Evolutionary conservation across 768 basidiomycete genomes (phyloP).

Genomic region (Xerocomellus dryophilus): DNA sequence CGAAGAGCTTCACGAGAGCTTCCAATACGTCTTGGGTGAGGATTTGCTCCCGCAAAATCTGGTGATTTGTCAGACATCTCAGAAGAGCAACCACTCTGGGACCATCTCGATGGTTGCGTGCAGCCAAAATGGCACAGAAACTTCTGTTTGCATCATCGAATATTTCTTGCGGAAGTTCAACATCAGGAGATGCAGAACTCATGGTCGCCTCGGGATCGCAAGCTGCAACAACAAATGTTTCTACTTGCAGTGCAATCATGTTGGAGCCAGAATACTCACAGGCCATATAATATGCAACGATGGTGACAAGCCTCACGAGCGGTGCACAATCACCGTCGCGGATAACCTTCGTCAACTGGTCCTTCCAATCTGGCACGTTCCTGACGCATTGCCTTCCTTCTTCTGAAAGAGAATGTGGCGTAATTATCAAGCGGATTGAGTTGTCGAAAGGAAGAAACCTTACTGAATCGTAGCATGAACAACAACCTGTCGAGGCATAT

Average conservation of each 20-base stretch:
- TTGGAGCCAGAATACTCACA: conserved; percentile 1
- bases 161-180: background rate
- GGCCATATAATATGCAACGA: conserved; percentile 17
- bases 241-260: too few species aligned
- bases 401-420: background rate
- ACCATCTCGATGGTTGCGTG: conserved; percentile 16
- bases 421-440: background rate
- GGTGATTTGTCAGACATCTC: conserved; percentile 18
- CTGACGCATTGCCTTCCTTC: conserved; percentile 17
- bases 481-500: conserved; percentile 5
- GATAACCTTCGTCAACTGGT: conserved; percentile 6
- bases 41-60: conserved; percentile 12
- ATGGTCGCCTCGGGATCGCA: background rate
- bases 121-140: conserved; percentile 4
- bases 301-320: conserved; percentile 15
- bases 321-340: conserved; percentile 1
- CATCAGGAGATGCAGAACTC: background rate
- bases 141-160: conserved; percentile 9
- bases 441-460: background rate
- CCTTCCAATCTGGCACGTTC: conserved; percentile 7
- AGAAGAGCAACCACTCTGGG: conserved; percentile 19
- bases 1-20: conserved; percentile 12
- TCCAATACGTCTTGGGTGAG: conserved; percentile 16
- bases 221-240: background rate
- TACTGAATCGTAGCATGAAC: conserved; percentile 17